Percentiles rank a stretch among this genome's conserved stretches.
Conservation (phyloP, 345 rosid species). For the Camelina hispida region DNA sequence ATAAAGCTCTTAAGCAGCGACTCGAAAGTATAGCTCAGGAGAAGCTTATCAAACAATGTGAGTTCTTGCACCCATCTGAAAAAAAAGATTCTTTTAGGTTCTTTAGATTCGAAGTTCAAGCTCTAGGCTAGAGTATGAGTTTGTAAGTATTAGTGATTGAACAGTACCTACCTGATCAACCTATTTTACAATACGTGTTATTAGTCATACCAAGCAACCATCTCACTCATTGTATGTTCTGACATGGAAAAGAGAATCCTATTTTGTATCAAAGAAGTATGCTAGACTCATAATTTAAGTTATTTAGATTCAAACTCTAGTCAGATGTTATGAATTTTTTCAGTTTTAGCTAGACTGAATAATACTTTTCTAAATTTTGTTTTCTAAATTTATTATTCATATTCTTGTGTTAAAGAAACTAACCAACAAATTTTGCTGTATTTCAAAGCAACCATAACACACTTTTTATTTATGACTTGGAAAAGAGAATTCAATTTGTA, state of each 20-base stretch:
- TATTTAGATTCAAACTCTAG: no score
- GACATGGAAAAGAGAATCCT: background rate
- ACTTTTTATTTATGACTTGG: background rate
- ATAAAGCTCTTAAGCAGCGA: constrained; percentile 84
- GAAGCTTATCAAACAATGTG: constrained; percentile 78
- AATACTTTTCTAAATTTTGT: no score
- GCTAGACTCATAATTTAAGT: no score
- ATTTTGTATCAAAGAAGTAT: no score
- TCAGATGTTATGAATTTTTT: no score
- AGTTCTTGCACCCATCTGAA: constrained; percentile 40
- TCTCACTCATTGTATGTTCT: background rate
- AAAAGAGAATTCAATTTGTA: background rate
- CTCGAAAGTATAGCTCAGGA: constrained; percentile 82
- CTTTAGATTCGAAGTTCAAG: constrained; percentile 13
- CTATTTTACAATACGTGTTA: background rate
- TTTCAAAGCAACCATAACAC: no score
- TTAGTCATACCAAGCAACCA: background rate
- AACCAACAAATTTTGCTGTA: background rate
- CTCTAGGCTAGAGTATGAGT: constrained; percentile 7
- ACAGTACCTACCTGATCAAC: background rate
- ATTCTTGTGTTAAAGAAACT: background rate
- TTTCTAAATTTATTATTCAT: no score
- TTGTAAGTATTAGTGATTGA: background rate
- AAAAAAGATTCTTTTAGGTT: background rate
- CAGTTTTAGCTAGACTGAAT: no score